Conservation (phyloP, 176 grass and related monocot genomes). For the Cocos nucifera region DNA sequence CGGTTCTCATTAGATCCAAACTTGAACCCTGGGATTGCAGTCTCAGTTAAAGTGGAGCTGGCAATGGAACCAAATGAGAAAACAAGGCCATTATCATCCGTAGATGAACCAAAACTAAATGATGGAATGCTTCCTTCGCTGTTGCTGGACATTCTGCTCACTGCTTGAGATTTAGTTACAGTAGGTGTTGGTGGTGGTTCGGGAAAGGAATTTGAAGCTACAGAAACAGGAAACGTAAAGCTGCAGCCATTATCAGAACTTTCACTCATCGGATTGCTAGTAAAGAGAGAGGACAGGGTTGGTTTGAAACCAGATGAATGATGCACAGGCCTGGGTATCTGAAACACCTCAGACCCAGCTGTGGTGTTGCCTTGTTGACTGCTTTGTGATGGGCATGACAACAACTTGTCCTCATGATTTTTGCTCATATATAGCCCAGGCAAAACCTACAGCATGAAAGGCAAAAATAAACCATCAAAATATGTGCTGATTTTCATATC, state of each 20-base stretch:
- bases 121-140: slow-evolving; percentile 22
- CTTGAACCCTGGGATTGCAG: slow-evolving; percentile 21
- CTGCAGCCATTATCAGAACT: slow-evolving; percentile 23
- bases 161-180: slow-evolving; percentile 14
- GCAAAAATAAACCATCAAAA: too few species aligned
- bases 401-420: too few species aligned
- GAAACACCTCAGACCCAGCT: too few species aligned
- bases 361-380: too few species aligned
- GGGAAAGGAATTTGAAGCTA: slow-evolving; percentile 14
- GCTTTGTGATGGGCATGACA: too few species aligned
- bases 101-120: slow-evolving; percentile 32
- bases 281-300: neutral
- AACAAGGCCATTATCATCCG: neutral
- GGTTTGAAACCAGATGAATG: slow-evolving; percentile 1
- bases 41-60: slow-evolving; percentile 5
- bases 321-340: slow-evolving; percentile 3
- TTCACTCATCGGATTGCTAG: slow-evolving; percentile 6
- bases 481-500: too few species aligned
- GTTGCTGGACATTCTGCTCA: slow-evolving; percentile 10
- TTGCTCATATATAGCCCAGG: too few species aligned
- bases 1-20: slow-evolving; percentile 33
- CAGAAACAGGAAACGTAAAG: slow-evolving; percentile 44
- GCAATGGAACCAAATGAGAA: slow-evolving; percentile 20
- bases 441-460: too few species aligned
- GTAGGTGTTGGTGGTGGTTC: slow-evolving; percentile 45